These are phyloP conservation scores for Skeletonema menzelii DNA, from an alignment of 108 stramenopile species.

Conservation along the genomic window DNA sequence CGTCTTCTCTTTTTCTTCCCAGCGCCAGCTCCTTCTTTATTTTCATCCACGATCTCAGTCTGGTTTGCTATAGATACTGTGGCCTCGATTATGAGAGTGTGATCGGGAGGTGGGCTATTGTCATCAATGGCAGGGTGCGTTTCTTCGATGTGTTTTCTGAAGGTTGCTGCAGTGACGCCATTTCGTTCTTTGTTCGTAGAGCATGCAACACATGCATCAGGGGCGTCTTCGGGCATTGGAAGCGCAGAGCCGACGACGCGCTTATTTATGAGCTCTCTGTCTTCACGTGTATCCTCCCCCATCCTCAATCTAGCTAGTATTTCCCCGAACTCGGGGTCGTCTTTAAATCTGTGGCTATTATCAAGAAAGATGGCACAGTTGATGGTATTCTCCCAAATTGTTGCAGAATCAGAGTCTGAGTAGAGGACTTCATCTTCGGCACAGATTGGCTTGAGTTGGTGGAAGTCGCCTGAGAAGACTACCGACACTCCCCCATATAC, in stretches of 20 bases:
- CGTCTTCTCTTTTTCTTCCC: background rate
- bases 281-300: conserved; percentile 8
- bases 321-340: conserved; percentile 1
- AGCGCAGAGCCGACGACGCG: background rate
- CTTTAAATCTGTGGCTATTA: conserved; percentile 13
- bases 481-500: conserved; percentile 10
- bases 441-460: conserved; percentile 7
- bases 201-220: conserved; percentile 17
- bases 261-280: background rate
- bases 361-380: conserved; percentile 7
- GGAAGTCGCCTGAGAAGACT: conserved; percentile 15
- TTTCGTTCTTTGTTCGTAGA: conserved; percentile 33
- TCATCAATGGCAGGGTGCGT: conserved; percentile 8
- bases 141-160: conserved; percentile 12
- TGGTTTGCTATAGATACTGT: background rate
- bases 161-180: conserved; percentile 15
- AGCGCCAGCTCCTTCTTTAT: background rate
- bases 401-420: background rate
- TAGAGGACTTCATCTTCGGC: background rate
- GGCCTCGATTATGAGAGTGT: conserved; percentile 10
- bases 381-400: conserved; percentile 1
- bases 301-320: background rate
- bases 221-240: background rate
- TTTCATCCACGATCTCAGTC: too few relatives aligned
- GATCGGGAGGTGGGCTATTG: background rate